These are phyloP conservation scores for Raphanus sativus DNA, from an alignment of 345 rosid species.

Conservation along the genomic window DNA sequence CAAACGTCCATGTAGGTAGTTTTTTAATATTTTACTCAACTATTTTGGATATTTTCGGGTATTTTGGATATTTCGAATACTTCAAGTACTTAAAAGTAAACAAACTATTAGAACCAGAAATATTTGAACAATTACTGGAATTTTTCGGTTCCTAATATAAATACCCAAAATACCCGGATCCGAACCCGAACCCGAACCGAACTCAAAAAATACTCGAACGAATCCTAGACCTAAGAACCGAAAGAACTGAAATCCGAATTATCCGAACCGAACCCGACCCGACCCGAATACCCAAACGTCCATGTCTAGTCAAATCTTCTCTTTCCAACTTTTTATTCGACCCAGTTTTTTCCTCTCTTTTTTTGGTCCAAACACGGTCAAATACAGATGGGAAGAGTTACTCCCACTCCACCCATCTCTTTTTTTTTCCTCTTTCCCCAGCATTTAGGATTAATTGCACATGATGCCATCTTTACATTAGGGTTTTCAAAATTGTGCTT, in stretches of 20 bases:
- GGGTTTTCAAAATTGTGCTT: neutral
- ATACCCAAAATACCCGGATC: neutral
- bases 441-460: neutral
- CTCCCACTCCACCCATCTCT: neutral
- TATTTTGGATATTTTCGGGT: neutral
- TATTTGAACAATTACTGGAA: neutral
- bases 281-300: neutral
- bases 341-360: neutral
- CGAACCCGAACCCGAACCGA: neutral
- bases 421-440: neutral
- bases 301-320: neutral
- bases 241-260: neutral
- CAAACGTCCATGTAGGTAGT: neutral
- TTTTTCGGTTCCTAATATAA: neutral
- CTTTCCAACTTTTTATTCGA: neutral
- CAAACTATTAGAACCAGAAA: neutral
- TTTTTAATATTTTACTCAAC: neutral
- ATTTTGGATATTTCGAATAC: neutral
- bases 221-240: neutral
- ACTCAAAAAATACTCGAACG: neutral
- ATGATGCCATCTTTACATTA: neutral
- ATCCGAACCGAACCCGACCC: neutral
- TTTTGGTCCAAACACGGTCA: neutral
- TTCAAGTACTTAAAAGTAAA: neutral
- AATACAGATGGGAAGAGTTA: neutral